These are phyloP conservation scores for Phialophora tarda DNA, from an alignment of 2,329 filamentous ascomycete species.

Conservation along the genomic window DNA sequence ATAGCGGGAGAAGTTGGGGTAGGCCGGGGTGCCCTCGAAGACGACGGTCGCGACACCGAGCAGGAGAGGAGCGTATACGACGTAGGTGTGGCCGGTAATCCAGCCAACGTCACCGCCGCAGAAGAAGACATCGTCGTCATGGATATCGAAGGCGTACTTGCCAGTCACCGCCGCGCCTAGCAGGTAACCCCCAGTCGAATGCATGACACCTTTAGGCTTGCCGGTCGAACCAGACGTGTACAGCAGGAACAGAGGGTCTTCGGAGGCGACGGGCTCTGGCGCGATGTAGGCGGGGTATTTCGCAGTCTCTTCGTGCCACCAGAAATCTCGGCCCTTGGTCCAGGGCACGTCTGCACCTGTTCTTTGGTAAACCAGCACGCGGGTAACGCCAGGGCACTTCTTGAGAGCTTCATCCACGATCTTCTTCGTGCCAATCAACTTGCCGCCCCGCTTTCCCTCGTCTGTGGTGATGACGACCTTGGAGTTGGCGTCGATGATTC, in stretches of 20 bases:
- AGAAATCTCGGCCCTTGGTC: constrained; percentile 85
- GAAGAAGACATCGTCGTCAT: constrained; percentile 92
- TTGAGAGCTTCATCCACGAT: constrained; percentile 94
- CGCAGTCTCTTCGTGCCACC: constrained; percentile 99
- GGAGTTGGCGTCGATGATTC: constrained; percentile 86
- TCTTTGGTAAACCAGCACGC: constrained; percentile 91
- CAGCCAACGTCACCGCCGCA: constrained; percentile 98
- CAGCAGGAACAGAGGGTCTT: constrained; percentile 95
- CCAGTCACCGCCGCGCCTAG: constrained; percentile 89
- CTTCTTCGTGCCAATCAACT: constrained; percentile 97
- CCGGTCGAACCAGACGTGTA: constrained; percentile 98
- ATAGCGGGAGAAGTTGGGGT: constrained; percentile 97
- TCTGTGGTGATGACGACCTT: constrained; percentile 97
- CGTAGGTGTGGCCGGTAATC: constrained; percentile 99
- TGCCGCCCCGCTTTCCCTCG: constrained; percentile 96
- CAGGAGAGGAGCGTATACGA: constrained; percentile 92
- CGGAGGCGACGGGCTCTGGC: constrained; percentile 85
- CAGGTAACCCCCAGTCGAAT: constrained; percentile 95
- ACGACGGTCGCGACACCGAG: constrained; percentile 94
- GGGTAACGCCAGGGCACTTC: constrained; percentile 86
- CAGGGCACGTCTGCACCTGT: constrained; percentile 91
- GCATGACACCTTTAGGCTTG: constrained; percentile 98
- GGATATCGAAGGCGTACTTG: constrained; percentile 99
- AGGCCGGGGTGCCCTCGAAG: constrained; percentile 96
- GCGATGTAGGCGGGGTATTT: constrained; percentile 94